These are phyloP conservation scores for Annulohypoxylon moriforme DNA, from an alignment of 495 filamentous ascomycete species.

Conservation along the genomic window DNA sequence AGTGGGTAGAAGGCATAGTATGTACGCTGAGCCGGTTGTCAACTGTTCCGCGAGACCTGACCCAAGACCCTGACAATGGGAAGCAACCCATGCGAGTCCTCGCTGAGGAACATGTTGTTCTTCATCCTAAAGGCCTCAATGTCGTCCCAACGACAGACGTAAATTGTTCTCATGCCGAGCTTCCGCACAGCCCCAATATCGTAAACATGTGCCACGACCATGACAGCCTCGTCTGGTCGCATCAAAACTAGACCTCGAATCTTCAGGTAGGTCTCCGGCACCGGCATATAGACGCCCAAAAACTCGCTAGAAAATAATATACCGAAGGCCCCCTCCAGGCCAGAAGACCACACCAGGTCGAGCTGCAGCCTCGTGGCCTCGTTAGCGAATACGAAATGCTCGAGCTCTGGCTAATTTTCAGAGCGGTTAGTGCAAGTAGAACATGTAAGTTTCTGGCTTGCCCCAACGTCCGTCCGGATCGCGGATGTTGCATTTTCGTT, in stretches of 20 bases:
- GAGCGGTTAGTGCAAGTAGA: conserved; percentile 30
- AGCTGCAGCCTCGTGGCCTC: conserved; percentile 66
- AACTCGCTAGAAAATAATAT: conserved; percentile 65
- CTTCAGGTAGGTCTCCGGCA: conserved; percentile 57
- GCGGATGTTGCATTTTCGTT: no score
- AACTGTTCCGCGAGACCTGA: conserved; percentile 5
- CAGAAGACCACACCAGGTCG: conserved; percentile 60
- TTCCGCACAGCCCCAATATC: conserved; percentile 60
- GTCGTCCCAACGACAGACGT: conserved; percentile 65
- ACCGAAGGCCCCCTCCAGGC: conserved; percentile 55
- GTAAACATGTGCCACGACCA: conserved; percentile 67
- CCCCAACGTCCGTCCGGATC: no score
- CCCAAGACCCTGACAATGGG: conserved; percentile 27
- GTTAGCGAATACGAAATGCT: conserved; percentile 64
- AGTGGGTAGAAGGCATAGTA: conserved; percentile 8
- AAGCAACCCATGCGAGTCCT: conserved; percentile 48
- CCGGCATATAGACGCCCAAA: conserved; percentile 62
- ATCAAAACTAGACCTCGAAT: conserved; percentile 58
- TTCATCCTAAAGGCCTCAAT: conserved; percentile 57
- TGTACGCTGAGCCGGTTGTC: conserved; percentile 2
- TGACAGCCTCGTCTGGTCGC: conserved; percentile 59
- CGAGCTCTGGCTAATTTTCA: conserved; percentile 41
- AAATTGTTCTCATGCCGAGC: conserved; percentile 62
- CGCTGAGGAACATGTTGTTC: conserved; percentile 61
- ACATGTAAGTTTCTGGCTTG: no score